These are phyloP conservation scores for Botrytis galanthina DNA, from an alignment of 2,329 filamentous ascomycete genomes.

Conservation along the genomic window DNA sequence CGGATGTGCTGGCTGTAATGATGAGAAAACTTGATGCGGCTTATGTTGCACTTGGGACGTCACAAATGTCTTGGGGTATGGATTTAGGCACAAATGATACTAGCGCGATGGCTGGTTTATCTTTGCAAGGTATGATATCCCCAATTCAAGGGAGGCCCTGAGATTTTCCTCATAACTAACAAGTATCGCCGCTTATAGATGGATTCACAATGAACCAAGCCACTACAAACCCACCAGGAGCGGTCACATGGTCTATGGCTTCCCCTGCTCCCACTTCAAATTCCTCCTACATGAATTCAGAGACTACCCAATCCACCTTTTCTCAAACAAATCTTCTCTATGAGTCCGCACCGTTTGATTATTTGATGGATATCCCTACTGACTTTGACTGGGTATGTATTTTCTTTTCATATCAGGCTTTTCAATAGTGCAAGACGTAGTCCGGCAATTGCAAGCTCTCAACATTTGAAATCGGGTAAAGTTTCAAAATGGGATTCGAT, in stretches of 20 bases:
- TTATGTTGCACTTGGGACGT: neutral
- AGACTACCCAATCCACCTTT: neutral
- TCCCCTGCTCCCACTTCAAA: neutral
- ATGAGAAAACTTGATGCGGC: neutral
- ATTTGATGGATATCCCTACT: neutral
- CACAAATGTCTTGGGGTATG: neutral
- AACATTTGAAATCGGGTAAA: neutral
- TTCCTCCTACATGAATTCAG: neutral
- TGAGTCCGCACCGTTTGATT: neutral
- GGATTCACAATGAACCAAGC: neutral
- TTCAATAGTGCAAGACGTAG: neutral
- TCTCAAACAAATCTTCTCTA: neutral
- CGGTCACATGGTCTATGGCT: neutral
- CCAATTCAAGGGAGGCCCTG: neutral
- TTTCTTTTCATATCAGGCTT: neutral
- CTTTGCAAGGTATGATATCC: slow-evolving; percentile 2
- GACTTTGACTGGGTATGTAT: slow-evolving; percentile 11
- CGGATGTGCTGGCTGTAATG: slow-evolving; percentile 8
- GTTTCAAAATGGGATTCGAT: neutral
- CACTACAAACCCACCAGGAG: neutral
- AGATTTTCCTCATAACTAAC: neutral
- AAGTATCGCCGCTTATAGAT: neutral
- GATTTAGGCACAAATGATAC: neutral
- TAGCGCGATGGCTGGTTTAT: neutral
- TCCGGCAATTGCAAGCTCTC: neutral